Percentiles rank a stretch among this genome's conserved stretches.
Conservation (phyloP, 352 stramenopile species). For the Globisporangium canariense region DNA sequence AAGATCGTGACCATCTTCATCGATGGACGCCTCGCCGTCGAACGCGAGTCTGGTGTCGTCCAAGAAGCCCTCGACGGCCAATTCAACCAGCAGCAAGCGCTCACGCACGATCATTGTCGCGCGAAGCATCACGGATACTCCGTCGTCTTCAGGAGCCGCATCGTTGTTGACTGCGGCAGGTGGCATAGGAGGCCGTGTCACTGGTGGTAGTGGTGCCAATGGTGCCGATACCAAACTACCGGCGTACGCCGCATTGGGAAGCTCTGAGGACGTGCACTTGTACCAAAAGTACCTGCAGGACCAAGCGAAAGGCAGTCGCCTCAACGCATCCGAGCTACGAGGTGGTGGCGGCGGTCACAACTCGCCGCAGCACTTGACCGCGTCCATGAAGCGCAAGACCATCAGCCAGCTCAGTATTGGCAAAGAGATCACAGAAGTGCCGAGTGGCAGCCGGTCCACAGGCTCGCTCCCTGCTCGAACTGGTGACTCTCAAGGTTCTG, state of each 20-base stretch:
- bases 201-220: background rate
- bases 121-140: conserved; percentile 28
- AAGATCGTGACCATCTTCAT: background rate
- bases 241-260: conserved; percentile 62
- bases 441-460: conserved; percentile 6
- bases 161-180: background rate
- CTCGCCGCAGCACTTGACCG: conserved; percentile 24
- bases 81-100: conserved; percentile 30
- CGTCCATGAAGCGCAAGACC: conserved; percentile 40
- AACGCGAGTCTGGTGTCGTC: conserved; percentile 32
- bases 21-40: conserved; percentile 45
- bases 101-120: conserved; percentile 60
- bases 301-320: conserved; percentile 21
- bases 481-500: background rate
- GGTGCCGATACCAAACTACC: conserved; percentile 38
- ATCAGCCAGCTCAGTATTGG: conserved; percentile 16
- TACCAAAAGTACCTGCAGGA: conserved; percentile 60
- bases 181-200: background rate
- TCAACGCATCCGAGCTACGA: conserved; percentile 30
- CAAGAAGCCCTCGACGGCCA: conserved; percentile 34
- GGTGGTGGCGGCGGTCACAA: conserved; percentile 6
- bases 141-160: conserved; percentile 7
- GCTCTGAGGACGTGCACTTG: conserved; percentile 45
- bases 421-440: background rate
- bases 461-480: conserved; percentile 1